Percentiles rank a stretch among this genome's conserved stretches.
Evolutionary conservation across 768 basidiomycete species (phyloP).

Genomic region (Pisolithus microcarpus): DNA sequence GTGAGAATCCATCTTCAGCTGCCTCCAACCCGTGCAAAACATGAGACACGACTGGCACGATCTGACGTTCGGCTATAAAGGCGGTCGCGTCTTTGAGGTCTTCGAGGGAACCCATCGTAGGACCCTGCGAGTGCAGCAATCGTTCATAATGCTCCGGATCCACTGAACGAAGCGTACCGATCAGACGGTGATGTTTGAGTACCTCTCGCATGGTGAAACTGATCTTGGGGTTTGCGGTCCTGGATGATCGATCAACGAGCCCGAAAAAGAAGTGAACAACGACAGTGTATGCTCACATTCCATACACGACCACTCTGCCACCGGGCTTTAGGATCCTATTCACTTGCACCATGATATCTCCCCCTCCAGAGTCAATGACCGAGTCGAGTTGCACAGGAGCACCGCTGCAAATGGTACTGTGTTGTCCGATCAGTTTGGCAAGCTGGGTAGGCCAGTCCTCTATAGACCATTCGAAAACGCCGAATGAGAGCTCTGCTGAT

Average conservation of each 20-base stretch:
- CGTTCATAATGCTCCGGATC: constrained; percentile 8
- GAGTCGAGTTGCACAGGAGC: constrained; percentile 37
- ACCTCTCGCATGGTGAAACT: constrained; percentile 75
- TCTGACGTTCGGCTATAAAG: constrained; percentile 59
- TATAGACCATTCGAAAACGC: constrained; percentile 12
- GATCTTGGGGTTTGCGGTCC: constrained; percentile 56
- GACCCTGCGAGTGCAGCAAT: constrained; percentile 43
- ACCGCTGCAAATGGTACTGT: constrained; percentile 17
- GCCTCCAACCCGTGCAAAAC: constrained; percentile 60
- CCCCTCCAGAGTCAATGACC: constrained; percentile 67
- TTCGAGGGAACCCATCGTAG: constrained; percentile 74
- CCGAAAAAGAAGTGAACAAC: not conserved
- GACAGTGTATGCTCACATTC: constrained; percentile 41
- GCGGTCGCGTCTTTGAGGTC: constrained; percentile 67
- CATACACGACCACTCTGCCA: constrained; percentile 56
- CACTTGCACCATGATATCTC: constrained; percentile 49
- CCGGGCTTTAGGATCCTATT: constrained; percentile 47
- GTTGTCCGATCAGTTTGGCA: constrained; percentile 32
- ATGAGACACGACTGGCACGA: constrained; percentile 64
- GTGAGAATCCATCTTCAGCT: constrained; percentile 64
- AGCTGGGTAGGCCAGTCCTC: constrained; percentile 51
- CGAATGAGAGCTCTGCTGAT: not conserved
- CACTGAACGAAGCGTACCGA: constrained; percentile 41
- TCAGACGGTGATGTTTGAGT: constrained; percentile 62
- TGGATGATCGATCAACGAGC: constrained; percentile 22